Base-by-base conservation (phyloP, 2,329 filamentous ascomycete genomes). In the Colletotrichum sp. region DNA sequence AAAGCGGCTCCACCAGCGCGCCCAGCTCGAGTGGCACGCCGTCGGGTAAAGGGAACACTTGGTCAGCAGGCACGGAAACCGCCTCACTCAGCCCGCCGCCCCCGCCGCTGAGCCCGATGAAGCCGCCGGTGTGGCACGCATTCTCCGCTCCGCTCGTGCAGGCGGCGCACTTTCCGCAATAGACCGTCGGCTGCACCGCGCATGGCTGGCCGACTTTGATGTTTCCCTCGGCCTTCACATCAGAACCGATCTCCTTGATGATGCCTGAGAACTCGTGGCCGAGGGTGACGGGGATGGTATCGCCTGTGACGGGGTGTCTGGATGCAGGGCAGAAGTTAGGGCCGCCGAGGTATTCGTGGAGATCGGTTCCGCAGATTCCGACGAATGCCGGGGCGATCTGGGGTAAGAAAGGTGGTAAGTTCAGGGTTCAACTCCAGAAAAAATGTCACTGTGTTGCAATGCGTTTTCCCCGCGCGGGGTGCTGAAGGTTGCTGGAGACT, bases 191-290 rank as follows among this genome's bases (percentile, higher is more conserved):
- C 77, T 91, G 89, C 18, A 93, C 85, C 9, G 88, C 89, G 26
- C 91, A 90, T 26, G 85, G 84, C 77, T 93, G 88, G 12, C 91
- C 91, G 6, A 89, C 80, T 56, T 85, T 84, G 66, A 92, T 82
- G n/a, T 66, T 56, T 21, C 55, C 72, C 67, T 32, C 56, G 5
- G 67, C 48, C 36, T 38, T 38, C 18, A 75, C 69, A 1, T 58
- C 28, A 13, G 73, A 64, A 30, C 73, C 73, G 18, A 93, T 83
- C 78, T 92, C 89, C n/a, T 87, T 85, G 48, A 94, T 83, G 3
- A 87, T 87, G 21, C 91, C 92, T 15, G 88, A 90, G 82, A 93
- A 91, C 80, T 93, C 92, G 80, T 93, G 92, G 56, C 92, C 92
- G 34, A 93, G 84, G 2, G 87, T 91, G 28, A 93, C 86, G 9